These are phyloP conservation scores for Colletotrichum tropicicola DNA, from an alignment of 2,329 filamentous ascomycete species.

Conservation along the genomic window DNA sequence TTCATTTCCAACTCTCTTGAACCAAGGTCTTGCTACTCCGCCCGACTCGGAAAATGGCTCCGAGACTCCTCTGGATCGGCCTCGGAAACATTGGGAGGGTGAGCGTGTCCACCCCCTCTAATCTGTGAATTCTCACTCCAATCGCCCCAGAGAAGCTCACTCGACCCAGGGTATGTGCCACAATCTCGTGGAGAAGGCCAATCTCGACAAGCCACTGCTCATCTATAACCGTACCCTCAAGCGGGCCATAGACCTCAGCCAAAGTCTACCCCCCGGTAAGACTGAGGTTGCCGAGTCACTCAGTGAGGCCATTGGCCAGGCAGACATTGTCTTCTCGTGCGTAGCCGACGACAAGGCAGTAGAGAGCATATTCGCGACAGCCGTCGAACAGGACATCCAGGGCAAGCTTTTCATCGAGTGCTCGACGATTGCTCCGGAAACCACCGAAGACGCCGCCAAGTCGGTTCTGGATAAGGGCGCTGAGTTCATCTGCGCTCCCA, in stretches of 20 bases:
- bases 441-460: slow-evolving; percentile 72
- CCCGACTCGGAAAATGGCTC: slow-evolving; percentile 48
- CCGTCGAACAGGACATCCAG: slow-evolving; percentile 64
- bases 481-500: slow-evolving; percentile 75
- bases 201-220: slow-evolving; percentile 75
- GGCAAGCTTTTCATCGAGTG: slow-evolving; percentile 88
- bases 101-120: slow-evolving; percentile 42
- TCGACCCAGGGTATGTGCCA: slow-evolving; percentile 77
- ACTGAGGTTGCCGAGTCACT: slow-evolving; percentile 72
- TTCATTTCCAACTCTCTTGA: too few species aligned
- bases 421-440: slow-evolving; percentile 88
- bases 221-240: slow-evolving; percentile 82
- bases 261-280: slow-evolving; percentile 67
- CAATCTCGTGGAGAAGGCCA: slow-evolving; percentile 83
- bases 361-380: slow-evolving; percentile 65
- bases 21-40: not conserved
- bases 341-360: slow-evolving; percentile 82
- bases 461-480: slow-evolving; percentile 67
- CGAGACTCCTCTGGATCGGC: slow-evolving; percentile 79
- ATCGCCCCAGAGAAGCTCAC: slow-evolving; percentile 19
- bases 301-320: slow-evolving; percentile 69
- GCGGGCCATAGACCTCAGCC: slow-evolving; percentile 70
- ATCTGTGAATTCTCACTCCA: slow-evolving; percentile 29
- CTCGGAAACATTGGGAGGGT: slow-evolving; percentile 89
- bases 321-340: slow-evolving; percentile 86